Percentiles rank a stretch among this genome's conserved stretches.
Conservation (phyloP, 2,329 filamentous ascomycete species). For the Lachnellula hyalina region DNA sequence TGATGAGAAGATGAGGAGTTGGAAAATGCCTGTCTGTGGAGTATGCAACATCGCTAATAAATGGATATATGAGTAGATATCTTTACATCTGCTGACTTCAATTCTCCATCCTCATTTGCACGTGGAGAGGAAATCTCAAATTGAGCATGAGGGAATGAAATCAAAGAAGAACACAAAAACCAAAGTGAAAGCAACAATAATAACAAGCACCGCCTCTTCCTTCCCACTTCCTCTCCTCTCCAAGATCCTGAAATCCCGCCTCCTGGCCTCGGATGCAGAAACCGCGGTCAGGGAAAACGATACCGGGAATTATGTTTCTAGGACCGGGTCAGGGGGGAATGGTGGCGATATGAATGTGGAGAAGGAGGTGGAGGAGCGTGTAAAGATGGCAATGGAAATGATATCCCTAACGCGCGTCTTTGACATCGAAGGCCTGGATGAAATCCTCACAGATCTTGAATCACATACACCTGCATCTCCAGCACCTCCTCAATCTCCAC, state of each 20-base stretch:
- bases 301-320: constrained; percentile 4
- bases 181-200: constrained; percentile 18
- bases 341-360: background rate
- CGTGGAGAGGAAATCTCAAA: background rate
- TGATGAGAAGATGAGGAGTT: no score
- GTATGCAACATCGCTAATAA: background rate
- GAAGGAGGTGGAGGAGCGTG: constrained; percentile 8
- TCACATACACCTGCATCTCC: background rate
- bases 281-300: background rate
- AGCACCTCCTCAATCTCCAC: background rate
- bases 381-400: constrained; percentile 37
- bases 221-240: constrained; percentile 26
- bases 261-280: constrained; percentile 4
- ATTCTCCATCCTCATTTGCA: constrained; percentile 15
- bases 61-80: constrained; percentile 15
- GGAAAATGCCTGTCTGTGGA: background rate
- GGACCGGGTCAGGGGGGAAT: background rate
- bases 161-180: background rate
- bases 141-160: no score
- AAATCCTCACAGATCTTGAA: constrained; percentile 47
- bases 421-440: constrained; percentile 52
- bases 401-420: constrained; percentile 53
- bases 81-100: constrained; percentile 24
- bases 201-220: constrained; percentile 29
- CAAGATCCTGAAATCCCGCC: constrained; percentile 21